Conservation (phyloP, 2,329 filamentous ascomycete genomes). For the Drechslerella dactyloides region DNA sequence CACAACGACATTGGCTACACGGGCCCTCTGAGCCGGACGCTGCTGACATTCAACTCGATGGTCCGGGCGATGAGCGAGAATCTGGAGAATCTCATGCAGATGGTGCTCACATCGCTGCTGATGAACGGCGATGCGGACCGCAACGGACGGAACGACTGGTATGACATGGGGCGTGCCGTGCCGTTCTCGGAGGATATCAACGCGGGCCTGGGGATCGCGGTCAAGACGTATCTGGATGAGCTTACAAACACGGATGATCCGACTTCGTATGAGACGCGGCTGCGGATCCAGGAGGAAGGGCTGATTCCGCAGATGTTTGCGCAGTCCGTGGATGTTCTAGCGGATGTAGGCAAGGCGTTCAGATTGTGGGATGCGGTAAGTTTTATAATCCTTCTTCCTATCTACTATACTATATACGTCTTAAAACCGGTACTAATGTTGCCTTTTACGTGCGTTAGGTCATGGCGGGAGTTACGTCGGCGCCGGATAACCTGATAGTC, state of each 20-base stretch:
- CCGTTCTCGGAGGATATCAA: constrained; percentile 75
- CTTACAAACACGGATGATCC: constrained; percentile 66
- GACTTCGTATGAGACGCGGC: constrained; percentile 62
- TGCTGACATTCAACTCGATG: constrained; percentile 84
- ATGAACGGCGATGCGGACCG: constrained; percentile 77
- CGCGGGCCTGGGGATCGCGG: constrained; percentile 76
- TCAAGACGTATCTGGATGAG: constrained; percentile 80
- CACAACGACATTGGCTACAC: constrained; percentile 91
- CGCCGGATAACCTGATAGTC: constrained; percentile 61
- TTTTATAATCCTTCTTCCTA: constrained; percentile 51
- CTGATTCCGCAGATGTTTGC: constrained; percentile 64
- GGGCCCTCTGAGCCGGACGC: constrained; percentile 86
- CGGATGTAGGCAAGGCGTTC: constrained; percentile 68
- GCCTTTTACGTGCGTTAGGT: constrained; percentile 58
- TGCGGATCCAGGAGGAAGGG: constrained; percentile 64
- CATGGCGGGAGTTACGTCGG: constrained; percentile 66
- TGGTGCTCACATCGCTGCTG: constrained; percentile 78
- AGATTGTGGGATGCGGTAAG: constrained; percentile 70
- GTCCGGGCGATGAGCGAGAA: constrained; percentile 78
- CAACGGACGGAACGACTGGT: constrained; percentile 65
- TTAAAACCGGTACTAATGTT: constrained; percentile 11
- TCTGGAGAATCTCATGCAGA: constrained; percentile 82
- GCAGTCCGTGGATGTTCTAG: constrained; percentile 62
- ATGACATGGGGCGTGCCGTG: constrained; percentile 72
- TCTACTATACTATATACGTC: constrained; percentile 36